phyloP scores from a whole-genome alignment of 495 filamentous ascomycete species.

The Penicillium bovifimosum region DNA sequence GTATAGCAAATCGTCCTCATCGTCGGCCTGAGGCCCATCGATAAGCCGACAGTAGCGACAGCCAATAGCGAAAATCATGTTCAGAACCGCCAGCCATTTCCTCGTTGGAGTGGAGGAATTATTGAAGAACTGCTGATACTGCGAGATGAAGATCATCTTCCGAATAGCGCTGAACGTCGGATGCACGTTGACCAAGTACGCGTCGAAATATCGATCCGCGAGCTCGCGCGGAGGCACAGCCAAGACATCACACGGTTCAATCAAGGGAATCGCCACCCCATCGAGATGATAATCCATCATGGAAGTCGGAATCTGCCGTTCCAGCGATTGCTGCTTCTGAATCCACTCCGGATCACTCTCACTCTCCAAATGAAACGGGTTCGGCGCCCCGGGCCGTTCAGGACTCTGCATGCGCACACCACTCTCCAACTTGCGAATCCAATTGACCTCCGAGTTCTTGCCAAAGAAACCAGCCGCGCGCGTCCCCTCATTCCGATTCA shows the following conservation, averaged over 20 bases:
- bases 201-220: constrained; percentile 48
- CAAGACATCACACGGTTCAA: constrained; percentile 41
- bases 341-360: neutral
- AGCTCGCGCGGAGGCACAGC: constrained; percentile 44
- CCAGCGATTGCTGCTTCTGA: neutral
- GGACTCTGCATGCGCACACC: constrained; percentile 10
- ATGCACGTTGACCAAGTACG: constrained; percentile 56
- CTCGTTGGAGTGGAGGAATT: constrained; percentile 16
- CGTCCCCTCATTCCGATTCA: constrained; percentile 45
- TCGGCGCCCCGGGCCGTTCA: neutral
- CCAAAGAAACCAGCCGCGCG: constrained; percentile 55
- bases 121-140: constrained; percentile 38
- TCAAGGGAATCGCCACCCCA: constrained; percentile 41
- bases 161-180: constrained; percentile 51
- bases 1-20: constrained; percentile 51
- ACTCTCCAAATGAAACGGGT: neutral
- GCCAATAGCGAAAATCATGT: constrained; percentile 62
- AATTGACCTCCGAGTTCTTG: constrained; percentile 57
- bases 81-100: constrained; percentile 56
- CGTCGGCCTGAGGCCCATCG: constrained; percentile 30
- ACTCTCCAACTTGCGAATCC: constrained; percentile 48
- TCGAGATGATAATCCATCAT: constrained; percentile 54
- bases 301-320: constrained; percentile 21
- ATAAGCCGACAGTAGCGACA: constrained; percentile 41
- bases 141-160: constrained; percentile 32